Conservation (phyloP, 495 filamentous ascomycete species). For the Paragyromitra xinjiangensis region DNA sequence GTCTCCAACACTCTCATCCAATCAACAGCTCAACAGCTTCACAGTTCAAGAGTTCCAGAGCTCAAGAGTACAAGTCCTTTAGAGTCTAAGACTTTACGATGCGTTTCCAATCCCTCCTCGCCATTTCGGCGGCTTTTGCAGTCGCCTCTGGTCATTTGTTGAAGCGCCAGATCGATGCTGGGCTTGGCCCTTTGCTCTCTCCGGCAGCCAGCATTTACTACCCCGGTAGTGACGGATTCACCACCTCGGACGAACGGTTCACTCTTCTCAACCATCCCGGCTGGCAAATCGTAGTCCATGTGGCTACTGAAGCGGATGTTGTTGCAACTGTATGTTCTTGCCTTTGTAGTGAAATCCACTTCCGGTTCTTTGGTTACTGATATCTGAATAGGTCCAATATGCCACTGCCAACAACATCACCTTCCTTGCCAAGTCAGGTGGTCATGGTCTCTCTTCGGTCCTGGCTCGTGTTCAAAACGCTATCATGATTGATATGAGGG, state of each 20-base stretch:
- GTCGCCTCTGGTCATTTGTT: slow-evolving; percentile 22
- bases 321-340: slow-evolving; percentile 25
- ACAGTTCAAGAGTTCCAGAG: slow-evolving; percentile 11
- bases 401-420: slow-evolving; percentile 42
- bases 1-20: background rate
- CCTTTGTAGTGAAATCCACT: background rate
- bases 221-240: slow-evolving; percentile 30
- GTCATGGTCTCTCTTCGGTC: slow-evolving; percentile 22
- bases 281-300: slow-evolving; percentile 20
- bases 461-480: slow-evolving; percentile 30
- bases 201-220: slow-evolving; percentile 25
- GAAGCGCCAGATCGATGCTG: slow-evolving; percentile 13
- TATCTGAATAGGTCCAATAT: slow-evolving; percentile 25
- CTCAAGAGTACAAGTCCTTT: background rate
- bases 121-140: background rate
- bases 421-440: slow-evolving; percentile 45
- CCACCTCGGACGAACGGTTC: slow-evolving; percentile 16
- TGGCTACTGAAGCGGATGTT: slow-evolving; percentile 35
- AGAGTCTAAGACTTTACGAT: slow-evolving; percentile 4
- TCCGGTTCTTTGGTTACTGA: slow-evolving; percentile 2
- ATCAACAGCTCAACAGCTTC: slow-evolving; percentile 5
- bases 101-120: slow-evolving; percentile 22
- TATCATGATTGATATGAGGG: slow-evolving; percentile 46
- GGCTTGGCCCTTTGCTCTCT: slow-evolving; percentile 28
- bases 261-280: slow-evolving; percentile 34